phyloP scores from a whole-genome alignment of 208 protist genomes.

The Acanthamoeba triangularis region DNA sequence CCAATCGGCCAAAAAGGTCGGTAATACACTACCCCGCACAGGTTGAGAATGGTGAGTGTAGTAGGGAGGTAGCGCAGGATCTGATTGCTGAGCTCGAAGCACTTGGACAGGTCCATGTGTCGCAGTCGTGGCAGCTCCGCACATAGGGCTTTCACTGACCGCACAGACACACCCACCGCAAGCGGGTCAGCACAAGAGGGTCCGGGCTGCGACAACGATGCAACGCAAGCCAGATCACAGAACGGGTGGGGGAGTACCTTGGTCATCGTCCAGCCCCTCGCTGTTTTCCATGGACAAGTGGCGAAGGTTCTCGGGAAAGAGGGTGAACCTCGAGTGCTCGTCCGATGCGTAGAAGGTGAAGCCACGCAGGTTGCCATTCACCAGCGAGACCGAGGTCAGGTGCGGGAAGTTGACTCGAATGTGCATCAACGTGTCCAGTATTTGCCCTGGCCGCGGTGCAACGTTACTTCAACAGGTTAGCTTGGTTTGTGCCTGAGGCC shows the following conservation, averaged over 20 bases:
- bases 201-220: too few species aligned
- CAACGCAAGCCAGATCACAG: too few species aligned
- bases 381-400: neutral
- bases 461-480: neutral
- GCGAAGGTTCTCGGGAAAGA: conserved; percentile 34
- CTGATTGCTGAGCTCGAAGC: conserved; percentile 18
- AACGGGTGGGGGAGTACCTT: neutral
- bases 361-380: conserved; percentile 44
- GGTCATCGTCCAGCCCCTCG: neutral
- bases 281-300: conserved; percentile 47
- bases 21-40: neutral
- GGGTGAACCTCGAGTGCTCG: conserved; percentile 1
- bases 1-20: neutral
- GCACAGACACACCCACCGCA: neutral
- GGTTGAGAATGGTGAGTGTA: conserved; percentile 29
- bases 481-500: neutral
- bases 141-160: neutral
- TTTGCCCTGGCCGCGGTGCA: neutral
- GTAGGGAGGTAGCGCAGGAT: neutral
- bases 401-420: neutral
- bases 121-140: conserved; percentile 9
- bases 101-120: conserved; percentile 37
- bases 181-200: neutral
- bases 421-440: conserved; percentile 3
- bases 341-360: neutral